These are phyloP conservation scores for Pueraria montana DNA, from an alignment of 306 rosid genomes.

Conservation along the genomic window DNA sequence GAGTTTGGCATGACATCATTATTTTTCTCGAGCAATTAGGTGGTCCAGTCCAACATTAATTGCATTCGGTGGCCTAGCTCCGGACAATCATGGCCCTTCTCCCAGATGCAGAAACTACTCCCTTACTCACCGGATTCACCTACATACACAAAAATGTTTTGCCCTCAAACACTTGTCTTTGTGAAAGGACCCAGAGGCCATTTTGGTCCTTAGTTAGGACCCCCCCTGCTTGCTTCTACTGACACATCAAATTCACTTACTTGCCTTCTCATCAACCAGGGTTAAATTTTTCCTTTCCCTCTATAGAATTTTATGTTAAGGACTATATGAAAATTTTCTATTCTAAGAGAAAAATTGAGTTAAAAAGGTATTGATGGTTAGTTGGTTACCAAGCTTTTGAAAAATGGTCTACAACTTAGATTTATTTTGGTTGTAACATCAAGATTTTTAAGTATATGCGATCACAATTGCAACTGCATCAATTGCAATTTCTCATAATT, in stretches of 20 bases:
- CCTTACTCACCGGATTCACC: background rate
- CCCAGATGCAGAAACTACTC: background rate
- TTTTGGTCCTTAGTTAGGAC: conserved; percentile 11
- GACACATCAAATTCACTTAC: background rate
- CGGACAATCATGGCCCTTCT: background rate
- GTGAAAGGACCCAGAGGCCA: background rate
- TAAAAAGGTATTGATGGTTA: background rate
- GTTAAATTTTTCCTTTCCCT: background rate
- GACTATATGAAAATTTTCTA: background rate
- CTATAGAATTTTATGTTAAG: background rate
- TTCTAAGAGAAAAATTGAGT: background rate
- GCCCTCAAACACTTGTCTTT: conserved; percentile 1
- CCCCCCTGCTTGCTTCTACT: background rate
- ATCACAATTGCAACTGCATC: too few species aligned
- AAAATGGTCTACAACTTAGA: too few species aligned
- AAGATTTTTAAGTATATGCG: too few species aligned
- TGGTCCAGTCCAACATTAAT: conserved; percentile 47
- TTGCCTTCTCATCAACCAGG: background rate
- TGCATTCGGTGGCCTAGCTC: conserved; percentile 27
- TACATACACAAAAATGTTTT: background rate
- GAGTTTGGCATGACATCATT: background rate
- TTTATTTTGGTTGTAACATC: too few species aligned
- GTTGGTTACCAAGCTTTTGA: too few species aligned
- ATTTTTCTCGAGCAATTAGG: background rate
- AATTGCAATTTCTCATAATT: too few species aligned